Percentiles rank a stretch among this genome's conserved stretches.
These are phyloP conservation scores for Clitocybe nebularis DNA, from an alignment of 1,284 basidiomycete genomes.

Conservation along the genomic window DNA sequence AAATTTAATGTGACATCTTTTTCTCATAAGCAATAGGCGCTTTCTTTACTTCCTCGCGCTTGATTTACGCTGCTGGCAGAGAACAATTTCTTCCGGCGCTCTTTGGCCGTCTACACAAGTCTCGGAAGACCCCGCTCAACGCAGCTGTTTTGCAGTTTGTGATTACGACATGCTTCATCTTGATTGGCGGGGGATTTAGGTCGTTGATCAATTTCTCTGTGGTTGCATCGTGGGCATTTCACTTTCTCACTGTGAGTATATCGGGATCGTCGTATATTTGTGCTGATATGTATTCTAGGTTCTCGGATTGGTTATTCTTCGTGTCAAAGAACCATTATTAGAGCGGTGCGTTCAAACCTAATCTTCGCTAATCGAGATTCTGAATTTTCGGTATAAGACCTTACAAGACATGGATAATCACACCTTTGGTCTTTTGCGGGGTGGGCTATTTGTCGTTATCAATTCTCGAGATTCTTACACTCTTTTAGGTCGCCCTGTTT, in stretches of 20 bases:
- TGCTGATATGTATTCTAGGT: conserved; percentile 44
- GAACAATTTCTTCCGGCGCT: conserved; percentile 85
- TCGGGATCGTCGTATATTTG: conserved; percentile 1
- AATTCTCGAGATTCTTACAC: conserved; percentile 6
- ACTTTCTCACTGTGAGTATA: conserved; percentile 74
- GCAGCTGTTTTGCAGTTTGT: conserved; percentile 76
- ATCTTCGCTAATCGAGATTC: neutral
- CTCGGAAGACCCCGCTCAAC: conserved; percentile 80
- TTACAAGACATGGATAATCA: conserved; percentile 88
- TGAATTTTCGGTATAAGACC: conserved; percentile 49
- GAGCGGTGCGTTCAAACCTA: conserved; percentile 51
- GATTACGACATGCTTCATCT: conserved; percentile 74
- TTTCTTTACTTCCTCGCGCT: conserved; percentile 79
- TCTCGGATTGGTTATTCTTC: conserved; percentile 81
- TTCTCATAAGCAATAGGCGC: conserved; percentile 42
- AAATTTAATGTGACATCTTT: conserved; percentile 2
- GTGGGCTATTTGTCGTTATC: conserved; percentile 40
- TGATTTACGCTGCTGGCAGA: conserved; percentile 86
- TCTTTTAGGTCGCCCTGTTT: conserved; percentile 78
- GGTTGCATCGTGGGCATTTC: conserved; percentile 88
- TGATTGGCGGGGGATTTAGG: conserved; percentile 85
- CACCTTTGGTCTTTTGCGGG: conserved; percentile 87
- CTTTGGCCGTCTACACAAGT: conserved; percentile 74
- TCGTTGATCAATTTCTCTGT: conserved; percentile 87
- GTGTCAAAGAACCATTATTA: conserved; percentile 88